These are phyloP conservation scores for Austroboletus eburneus DNA, from an alignment of 768 basidiomycete species.

Conservation along the genomic window DNA sequence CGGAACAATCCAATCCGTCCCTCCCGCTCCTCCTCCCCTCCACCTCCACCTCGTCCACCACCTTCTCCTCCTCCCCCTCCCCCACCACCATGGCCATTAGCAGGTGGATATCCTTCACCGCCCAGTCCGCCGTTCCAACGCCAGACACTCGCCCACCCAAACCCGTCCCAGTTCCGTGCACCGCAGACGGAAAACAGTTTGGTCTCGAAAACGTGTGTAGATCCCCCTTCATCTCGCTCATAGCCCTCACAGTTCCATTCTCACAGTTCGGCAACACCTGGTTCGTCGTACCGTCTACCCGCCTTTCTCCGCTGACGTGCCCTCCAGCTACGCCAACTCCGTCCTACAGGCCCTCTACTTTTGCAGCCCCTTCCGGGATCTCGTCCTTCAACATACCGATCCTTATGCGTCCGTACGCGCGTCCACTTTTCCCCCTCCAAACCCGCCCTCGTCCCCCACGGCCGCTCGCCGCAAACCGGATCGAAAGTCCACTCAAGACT, in stretches of 20 bases:
- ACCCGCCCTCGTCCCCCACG: slow-evolving; percentile 26
- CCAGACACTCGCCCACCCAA: slow-evolving; percentile 26
- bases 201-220: slow-evolving; percentile 92
- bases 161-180: slow-evolving; percentile 39
- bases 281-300: slow-evolving; percentile 38
- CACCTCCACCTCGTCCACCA: not conserved
- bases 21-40: not conserved
- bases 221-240: slow-evolving; percentile 1
- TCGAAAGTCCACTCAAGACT: slow-evolving; percentile 43
- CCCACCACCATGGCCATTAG: slow-evolving; percentile 33
- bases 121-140: slow-evolving; percentile 20
- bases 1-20: slow-evolving; percentile 3
- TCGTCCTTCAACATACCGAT: slow-evolving; percentile 70
- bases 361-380: slow-evolving; percentile 88
- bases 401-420: slow-evolving; percentile 39
- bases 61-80: slow-evolving; percentile 4
- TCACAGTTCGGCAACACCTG: slow-evolving; percentile 93
- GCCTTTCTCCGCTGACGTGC: slow-evolving; percentile 4
- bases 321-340: slow-evolving; percentile 90
- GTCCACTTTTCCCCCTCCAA: slow-evolving; percentile 18
- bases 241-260: slow-evolving; percentile 8
- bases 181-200: slow-evolving; percentile 80
- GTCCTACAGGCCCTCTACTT: slow-evolving; percentile 97
- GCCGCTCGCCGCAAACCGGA: slow-evolving; percentile 51
- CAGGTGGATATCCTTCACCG: slow-evolving; percentile 37